Base-by-base conservation (phyloP, 768 basidiomycete genomes). In the Hemileccinum rubropunctum region DNA sequence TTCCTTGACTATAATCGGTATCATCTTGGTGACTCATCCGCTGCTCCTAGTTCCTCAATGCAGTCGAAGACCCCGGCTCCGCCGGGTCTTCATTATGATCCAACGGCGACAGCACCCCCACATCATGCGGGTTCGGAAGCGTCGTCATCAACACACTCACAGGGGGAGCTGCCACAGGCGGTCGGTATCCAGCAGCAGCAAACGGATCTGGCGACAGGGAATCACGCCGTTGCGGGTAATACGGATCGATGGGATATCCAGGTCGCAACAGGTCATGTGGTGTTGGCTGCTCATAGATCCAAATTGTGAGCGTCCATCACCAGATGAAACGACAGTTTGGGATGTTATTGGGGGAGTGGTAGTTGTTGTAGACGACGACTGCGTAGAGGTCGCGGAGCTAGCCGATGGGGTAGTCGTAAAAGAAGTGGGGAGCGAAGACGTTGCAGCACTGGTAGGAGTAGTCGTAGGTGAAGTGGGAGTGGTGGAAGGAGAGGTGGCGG, bases 21-120 rank as follows among this genome's bases (percentile, higher is more conserved):
- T 67, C 53, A 8, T 68, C 65, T 42, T 61, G 59, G 41, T 68
- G 66, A 20, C 65, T 66, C 58, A 60, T n/a, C 7, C 65, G 64
- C n/a, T 49, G 58, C 20, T 59, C 64, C 1, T 63, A 61, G 15
- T 47, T 34, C 3, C 34, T 39, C 26, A 47, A 28, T 5, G 52
- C 47, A 5, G 48, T 41, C 17, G 53, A 53, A 8, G 55, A 43
- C 7, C 27, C 44, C 17, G 40, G 5, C n/a, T 61, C 57, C 10
- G 37, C 35, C 6, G 28, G 8, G 12, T 52, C 60, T 3, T 55
- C 64, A 1, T 42, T 15, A 12, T 53, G 47, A 6, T 59, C 54
- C n/a, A n/a, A n/a, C 1, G 61, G 51, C 0, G 57, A 54, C 17
- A 54, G 35, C 11, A 18, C n/a, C 1, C 6, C 1, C 13, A 27